A percentile compares a stretch with the other conserved stretches of the same genome.
Evolutionary conservation across 1,284 basidiomycete species (phyloP).

Genomic region (Sphaerobolus stellatus): DNA sequence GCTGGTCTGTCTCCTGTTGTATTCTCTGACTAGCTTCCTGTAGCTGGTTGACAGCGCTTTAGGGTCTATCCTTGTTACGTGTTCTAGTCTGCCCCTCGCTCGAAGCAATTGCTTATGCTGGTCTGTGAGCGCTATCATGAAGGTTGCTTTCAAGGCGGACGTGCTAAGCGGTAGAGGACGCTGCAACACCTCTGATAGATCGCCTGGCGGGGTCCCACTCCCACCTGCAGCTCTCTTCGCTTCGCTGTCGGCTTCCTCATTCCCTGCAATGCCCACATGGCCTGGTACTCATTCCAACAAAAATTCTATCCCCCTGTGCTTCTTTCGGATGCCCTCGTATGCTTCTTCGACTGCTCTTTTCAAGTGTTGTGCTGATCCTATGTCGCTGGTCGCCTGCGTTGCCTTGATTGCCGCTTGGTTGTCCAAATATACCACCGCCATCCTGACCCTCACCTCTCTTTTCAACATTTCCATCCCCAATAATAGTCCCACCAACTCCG

Average conservation of each 20-base stretch:
- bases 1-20: no score
- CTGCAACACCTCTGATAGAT: no score
- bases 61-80: no score
- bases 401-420: neutral
- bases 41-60: no score
- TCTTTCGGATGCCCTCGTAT: neutral
- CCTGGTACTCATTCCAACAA: constrained; percentile 18
- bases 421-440: neutral
- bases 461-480: neutral
- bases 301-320: neutral
- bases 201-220: no score
- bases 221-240: constrained; percentile 22
- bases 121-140: no score
- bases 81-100: no score
- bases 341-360: neutral
- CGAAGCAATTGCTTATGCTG: no score
- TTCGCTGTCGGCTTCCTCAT: constrained; percentile 19
- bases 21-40: no score
- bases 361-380: neutral
- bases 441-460: neutral
- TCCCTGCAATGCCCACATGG: constrained; percentile 19
- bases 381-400: neutral
- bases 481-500: neutral
- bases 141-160: no score
- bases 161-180: no score